Conservation (phyloP, 2,329 filamentous ascomycete species). For the Fusarium sacchari region DNA sequence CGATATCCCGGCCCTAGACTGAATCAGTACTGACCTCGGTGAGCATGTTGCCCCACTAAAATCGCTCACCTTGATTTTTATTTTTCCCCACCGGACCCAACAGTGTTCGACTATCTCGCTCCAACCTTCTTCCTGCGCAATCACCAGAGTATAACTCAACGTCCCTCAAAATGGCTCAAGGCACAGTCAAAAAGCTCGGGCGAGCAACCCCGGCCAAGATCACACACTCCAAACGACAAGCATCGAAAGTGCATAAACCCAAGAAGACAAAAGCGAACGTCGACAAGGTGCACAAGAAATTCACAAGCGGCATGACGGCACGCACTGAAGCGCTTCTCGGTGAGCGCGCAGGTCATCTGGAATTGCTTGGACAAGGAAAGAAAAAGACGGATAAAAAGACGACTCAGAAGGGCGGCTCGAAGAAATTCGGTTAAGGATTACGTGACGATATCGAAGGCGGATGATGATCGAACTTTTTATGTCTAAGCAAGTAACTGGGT, state of each 20-base stretch:
- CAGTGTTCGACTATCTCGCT: constrained; percentile 49
- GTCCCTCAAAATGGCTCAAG: constrained; percentile 61
- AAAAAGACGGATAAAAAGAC: constrained; percentile 58
- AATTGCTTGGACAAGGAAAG: constrained; percentile 67
- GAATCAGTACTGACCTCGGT: constrained; percentile 15
- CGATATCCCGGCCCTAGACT: background rate
- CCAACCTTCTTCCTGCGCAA: background rate
- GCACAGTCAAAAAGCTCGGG: constrained; percentile 60
- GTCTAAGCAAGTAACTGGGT: background rate
- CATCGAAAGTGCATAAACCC: constrained; percentile 60
- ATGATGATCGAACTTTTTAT: constrained; percentile 6
- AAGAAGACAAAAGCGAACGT: constrained; percentile 57
- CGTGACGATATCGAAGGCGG: background rate
- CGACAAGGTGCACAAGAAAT: constrained; percentile 66
- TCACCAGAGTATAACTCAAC: background rate
- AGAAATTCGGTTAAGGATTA: constrained; percentile 63
- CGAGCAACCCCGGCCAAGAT: constrained; percentile 53
- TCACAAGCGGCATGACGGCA: constrained; percentile 62
- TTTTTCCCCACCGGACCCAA: constrained; percentile 6
- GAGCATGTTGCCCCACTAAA: constrained; percentile 8
- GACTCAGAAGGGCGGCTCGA: constrained; percentile 59
- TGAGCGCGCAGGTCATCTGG: constrained; percentile 68
- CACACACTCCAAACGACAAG: constrained; percentile 55
- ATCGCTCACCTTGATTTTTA: constrained; percentile 40
- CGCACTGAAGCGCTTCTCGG: constrained; percentile 68